These are phyloP conservation scores for Lathyrus aphaca DNA, from an alignment of 306 rosid species.

Conservation along the genomic window DNA sequence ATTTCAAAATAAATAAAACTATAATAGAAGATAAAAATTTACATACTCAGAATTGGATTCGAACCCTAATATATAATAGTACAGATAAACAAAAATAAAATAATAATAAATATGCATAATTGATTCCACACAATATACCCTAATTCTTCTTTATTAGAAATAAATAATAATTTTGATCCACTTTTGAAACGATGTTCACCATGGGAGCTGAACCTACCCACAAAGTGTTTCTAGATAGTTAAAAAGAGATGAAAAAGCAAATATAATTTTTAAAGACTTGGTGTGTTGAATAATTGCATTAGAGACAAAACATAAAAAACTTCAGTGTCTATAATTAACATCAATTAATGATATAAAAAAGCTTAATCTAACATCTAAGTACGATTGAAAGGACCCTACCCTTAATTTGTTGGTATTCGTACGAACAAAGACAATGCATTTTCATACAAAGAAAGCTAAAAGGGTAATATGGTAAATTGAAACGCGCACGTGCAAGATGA, in stretches of 20 bases:
- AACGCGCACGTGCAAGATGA: conserved; percentile 44
- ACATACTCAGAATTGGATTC: too few relatives aligned
- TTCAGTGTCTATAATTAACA: conserved; percentile 34
- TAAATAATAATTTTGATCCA: background rate
- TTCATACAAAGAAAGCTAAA: background rate
- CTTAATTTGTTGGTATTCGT: conserved; percentile 53
- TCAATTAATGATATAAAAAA: conserved; percentile 40
- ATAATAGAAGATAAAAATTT: too few relatives aligned
- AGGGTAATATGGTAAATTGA: conserved; percentile 28
- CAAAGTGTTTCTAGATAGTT: conserved; percentile 66
- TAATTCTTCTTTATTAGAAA: background rate
- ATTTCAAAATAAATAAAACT: too few relatives aligned
- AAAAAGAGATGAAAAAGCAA: conserved; percentile 43
- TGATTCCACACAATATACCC: conserved; percentile 56
- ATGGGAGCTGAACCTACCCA: conserved; percentile 74
- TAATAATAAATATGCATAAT: too few relatives aligned
- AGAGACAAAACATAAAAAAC: conserved; percentile 47
- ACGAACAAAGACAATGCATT: conserved; percentile 52
- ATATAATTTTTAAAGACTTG: conserved; percentile 50
- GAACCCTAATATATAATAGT: too few relatives aligned
- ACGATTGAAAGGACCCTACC: conserved; percentile 52
- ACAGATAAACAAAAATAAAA: too few relatives aligned
- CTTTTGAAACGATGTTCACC: conserved; percentile 70
- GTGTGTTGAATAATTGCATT: conserved; percentile 39
- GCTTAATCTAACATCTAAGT: conserved; percentile 56